These are phyloP conservation scores for Phytophthora capsici DNA, from an alignment of 352 stramenopile genomes.

Conservation along the genomic window DNA sequence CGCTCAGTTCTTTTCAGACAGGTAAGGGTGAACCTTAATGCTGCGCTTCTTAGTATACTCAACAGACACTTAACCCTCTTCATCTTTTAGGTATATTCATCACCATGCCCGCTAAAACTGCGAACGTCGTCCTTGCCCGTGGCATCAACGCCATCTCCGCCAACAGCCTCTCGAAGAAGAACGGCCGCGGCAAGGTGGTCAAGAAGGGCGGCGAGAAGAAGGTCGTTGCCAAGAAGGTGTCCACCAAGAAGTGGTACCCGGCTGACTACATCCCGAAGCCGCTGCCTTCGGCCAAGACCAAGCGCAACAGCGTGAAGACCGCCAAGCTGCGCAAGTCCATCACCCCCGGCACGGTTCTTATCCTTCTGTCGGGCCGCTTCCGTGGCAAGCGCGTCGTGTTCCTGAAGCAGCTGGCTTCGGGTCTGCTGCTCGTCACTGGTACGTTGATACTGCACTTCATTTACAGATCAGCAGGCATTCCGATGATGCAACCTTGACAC, in stretches of 20 bases:
- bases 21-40: constrained; percentile 38
- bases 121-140: constrained; percentile 74
- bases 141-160: constrained; percentile 81
- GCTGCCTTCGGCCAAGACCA: constrained; percentile 71
- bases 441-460: constrained; percentile 33
- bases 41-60: neutral
- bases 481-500: constrained; percentile 80
- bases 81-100: constrained; percentile 57
- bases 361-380: constrained; percentile 97
- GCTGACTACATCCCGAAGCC: constrained; percentile 71
- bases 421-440: constrained; percentile 96
- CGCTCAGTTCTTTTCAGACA: constrained; percentile 70
- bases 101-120: constrained; percentile 60
- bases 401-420: constrained; percentile 97
- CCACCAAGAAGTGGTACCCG: constrained; percentile 80
- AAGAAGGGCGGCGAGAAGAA: constrained; percentile 77
- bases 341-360: constrained; percentile 97
- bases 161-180: constrained; percentile 69
- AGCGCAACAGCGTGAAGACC: constrained; percentile 84
- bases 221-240: constrained; percentile 53
- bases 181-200: constrained; percentile 63
- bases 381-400: constrained; percentile 98
- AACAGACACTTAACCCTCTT: neutral
- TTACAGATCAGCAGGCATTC: constrained; percentile 32
- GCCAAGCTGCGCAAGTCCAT: constrained; percentile 96